Evolutionary conservation across 208 protist genomes (phyloP).

Genomic region (Leishmania gerbilli): DNA sequence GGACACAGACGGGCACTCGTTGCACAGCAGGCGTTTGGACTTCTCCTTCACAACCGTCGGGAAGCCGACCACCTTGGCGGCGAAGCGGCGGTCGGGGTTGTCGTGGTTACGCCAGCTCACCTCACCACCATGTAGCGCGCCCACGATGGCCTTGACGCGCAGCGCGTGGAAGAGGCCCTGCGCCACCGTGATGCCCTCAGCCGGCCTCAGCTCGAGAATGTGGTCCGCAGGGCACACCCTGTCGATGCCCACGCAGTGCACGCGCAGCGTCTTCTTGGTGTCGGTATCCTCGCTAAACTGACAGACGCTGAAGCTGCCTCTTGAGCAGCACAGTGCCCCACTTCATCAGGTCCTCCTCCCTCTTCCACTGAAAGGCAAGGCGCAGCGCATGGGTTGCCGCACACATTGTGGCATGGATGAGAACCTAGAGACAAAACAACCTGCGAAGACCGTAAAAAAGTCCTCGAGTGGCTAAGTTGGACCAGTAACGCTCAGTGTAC

Average conservation of each 20-base stretch:
- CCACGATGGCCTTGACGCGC: slow-evolving; percentile 12
- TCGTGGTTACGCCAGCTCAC: slow-evolving; percentile 27
- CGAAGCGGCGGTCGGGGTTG: slow-evolving; percentile 26
- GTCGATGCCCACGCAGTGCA: slow-evolving; percentile 19
- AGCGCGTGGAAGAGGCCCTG: slow-evolving; percentile 22
- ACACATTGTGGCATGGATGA: too few species aligned
- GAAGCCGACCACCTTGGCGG: slow-evolving; percentile 21
- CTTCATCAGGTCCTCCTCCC: slow-evolving; percentile 16
- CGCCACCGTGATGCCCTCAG: slow-evolving; percentile 27
- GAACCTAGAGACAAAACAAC: too few species aligned
- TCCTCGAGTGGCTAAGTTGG: too few species aligned
- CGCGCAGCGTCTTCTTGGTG: slow-evolving; percentile 15
- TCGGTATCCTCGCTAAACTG: slow-evolving; percentile 10
- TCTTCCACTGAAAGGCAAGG: background rate
- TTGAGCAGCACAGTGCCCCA: slow-evolving; percentile 12
- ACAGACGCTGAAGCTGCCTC: slow-evolving; percentile 6
- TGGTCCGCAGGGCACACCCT: slow-evolving; percentile 12
- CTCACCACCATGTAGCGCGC: slow-evolving; percentile 13
- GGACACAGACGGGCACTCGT: slow-evolving; percentile 14
- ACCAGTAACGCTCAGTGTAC: too few species aligned
- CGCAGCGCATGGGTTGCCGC: too few species aligned
- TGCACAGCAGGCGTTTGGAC: slow-evolving; percentile 23
- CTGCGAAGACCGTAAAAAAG: too few species aligned
- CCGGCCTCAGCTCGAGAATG: slow-evolving; percentile 21
- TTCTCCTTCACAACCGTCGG: slow-evolving; percentile 20